Evolutionary conservation across 345 rosid species (phyloP).

Genomic region (Salix caprea): DNA sequence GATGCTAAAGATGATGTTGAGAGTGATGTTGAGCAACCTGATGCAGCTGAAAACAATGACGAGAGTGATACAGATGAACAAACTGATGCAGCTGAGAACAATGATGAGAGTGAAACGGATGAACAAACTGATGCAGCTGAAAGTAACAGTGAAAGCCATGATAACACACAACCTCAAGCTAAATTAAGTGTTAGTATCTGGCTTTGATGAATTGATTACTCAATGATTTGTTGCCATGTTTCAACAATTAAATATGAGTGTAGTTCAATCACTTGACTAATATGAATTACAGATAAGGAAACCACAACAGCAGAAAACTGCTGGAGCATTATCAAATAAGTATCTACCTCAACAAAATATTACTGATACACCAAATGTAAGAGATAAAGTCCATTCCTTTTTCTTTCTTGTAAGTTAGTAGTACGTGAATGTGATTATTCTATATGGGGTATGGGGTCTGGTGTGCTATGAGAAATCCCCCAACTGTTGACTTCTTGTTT

Average conservation of each 20-base stretch:
- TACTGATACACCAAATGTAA: slow-evolving; percentile 39
- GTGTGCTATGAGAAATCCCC: not conserved
- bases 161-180: slow-evolving; percentile 20
- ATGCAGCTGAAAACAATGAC: slow-evolving; percentile 9
- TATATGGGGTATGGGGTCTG: not conserved
- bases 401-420: not conserved
- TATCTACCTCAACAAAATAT: slow-evolving; percentile 21
- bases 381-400: slow-evolving; percentile 3
- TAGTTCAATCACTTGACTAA: not conserved
- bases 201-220: slow-evolving; percentile 5
- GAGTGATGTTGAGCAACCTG: not conserved
- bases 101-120: slow-evolving; percentile 7
- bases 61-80: slow-evolving; percentile 4
- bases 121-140: slow-evolving; percentile 1
- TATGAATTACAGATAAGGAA: slow-evolving; percentile 16
- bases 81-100: slow-evolving; percentile 2
- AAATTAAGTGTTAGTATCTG: slow-evolving; percentile 14
- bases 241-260: not conserved
- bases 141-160: slow-evolving; percentile 8
- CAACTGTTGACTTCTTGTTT: too few species aligned
- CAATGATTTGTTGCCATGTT: not conserved
- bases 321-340: slow-evolving; percentile 30
- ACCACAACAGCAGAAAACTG: slow-evolving; percentile 20
- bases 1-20: slow-evolving; percentile 17
- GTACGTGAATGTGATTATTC: slow-evolving; percentile 1